These are phyloP conservation scores for Stachybotrys echinatus DNA, from an alignment of 2,329 filamentous ascomycete species.

Conservation along the genomic window DNA sequence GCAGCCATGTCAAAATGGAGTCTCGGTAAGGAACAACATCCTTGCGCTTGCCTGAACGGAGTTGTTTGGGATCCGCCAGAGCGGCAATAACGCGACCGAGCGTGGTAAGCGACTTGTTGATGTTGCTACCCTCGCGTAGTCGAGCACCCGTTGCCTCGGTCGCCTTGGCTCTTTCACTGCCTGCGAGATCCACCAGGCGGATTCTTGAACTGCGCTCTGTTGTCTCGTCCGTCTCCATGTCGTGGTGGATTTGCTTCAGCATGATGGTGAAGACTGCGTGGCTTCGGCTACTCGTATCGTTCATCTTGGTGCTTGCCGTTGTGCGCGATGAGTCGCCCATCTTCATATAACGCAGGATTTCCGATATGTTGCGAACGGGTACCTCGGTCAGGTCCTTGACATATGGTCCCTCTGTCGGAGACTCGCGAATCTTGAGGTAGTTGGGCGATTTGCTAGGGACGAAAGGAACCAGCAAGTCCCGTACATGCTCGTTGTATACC, in stretches of 20 bases:
- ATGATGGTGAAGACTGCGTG: constrained; percentile 98
- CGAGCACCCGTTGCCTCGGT: constrained; percentile 92
- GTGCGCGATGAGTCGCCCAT: constrained; percentile 84
- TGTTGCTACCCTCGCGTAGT: constrained; percentile 91
- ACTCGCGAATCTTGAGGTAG: constrained; percentile 96
- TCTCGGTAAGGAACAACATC: constrained; percentile 87
- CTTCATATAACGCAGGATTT: constrained; percentile 88
- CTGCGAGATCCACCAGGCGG: constrained; percentile 88
- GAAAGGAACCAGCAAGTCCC: constrained; percentile 80
- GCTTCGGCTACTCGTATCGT: constrained; percentile 93
- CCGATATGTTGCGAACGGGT: constrained; percentile 77
- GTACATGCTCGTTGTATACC: constrained; percentile 98
- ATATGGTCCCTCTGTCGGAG: constrained; percentile 89
- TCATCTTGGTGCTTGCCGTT: constrained; percentile 95
- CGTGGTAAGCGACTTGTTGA: constrained; percentile 97
- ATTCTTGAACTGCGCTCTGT: constrained; percentile 93
- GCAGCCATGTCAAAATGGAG: constrained; percentile 75
- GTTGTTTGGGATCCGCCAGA: constrained; percentile 64
- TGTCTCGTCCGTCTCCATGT: constrained; percentile 94
- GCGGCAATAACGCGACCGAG: constrained; percentile 94
- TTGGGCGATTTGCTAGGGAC: constrained; percentile 67
- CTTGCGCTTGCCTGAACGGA: constrained; percentile 49
- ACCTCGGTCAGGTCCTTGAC: constrained; percentile 95
- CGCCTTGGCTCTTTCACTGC: constrained; percentile 89
- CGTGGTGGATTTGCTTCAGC: constrained; percentile 96